Conservation (phyloP, 306 rosid genomes). For the Rosa lucieae region DNA sequence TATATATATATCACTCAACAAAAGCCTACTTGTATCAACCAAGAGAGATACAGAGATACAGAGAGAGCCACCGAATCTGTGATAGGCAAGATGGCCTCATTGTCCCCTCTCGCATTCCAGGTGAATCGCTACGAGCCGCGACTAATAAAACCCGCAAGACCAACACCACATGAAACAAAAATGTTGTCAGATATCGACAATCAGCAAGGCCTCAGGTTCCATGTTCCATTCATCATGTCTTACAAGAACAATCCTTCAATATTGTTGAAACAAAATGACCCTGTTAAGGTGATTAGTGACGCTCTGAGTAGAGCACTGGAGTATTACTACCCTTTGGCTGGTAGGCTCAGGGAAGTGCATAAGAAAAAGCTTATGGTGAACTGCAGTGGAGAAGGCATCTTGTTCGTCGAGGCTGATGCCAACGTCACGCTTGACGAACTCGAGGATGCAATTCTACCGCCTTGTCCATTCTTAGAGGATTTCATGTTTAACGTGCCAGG, state of each 20-base stretch:
- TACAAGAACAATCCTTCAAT: not conserved
- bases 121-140: not conserved
- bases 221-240: not conserved
- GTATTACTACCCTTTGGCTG: slow-evolving; percentile 36
- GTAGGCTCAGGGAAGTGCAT: slow-evolving; percentile 25
- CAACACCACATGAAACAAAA: slow-evolving; percentile 5
- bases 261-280: not conserved
- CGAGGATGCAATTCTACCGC: slow-evolving; percentile 26
- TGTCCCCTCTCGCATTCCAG: not conserved
- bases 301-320: slow-evolving; percentile 21
- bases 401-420: slow-evolving; percentile 34
- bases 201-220: not conserved
- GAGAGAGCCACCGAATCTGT: no score
- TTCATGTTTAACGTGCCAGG: slow-evolving; percentile 15
- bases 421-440: slow-evolving; percentile 13
- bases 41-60: no score
- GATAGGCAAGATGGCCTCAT: not conserved
- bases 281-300: slow-evolving; percentile 11
- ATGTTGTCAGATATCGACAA: slow-evolving; percentile 11
- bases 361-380: slow-evolving; percentile 23
- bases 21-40: no score
- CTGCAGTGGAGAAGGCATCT: slow-evolving; percentile 28
- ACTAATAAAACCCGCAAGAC: slow-evolving; percentile 6
- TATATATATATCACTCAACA: no score
- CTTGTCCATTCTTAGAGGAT: slow-evolving; percentile 26